phyloP scores from a whole-genome alignment of 164 flowering plant species.

The Piper longum region DNA sequence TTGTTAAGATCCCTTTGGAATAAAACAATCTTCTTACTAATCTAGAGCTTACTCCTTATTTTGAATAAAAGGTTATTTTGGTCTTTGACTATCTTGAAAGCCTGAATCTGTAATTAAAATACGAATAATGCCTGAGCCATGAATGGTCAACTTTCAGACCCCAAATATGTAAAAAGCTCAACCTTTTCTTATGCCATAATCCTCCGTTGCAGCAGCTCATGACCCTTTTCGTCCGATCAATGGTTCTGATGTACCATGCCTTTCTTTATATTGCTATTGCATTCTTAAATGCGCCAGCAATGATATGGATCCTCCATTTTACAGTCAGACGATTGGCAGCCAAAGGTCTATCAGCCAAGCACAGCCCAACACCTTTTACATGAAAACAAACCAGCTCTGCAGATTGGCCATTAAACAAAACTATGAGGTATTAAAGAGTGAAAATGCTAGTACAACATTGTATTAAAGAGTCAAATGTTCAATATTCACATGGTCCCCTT shows the following conservation, averaged over 20 bases:
- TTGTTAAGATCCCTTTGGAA: no score
- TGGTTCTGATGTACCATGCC: neutral
- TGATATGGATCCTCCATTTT: slow-evolving; percentile 2
- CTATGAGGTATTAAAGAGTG: neutral
- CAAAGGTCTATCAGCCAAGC: neutral
- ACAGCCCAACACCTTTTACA: neutral
- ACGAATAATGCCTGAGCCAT: no score
- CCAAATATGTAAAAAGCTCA: no score
- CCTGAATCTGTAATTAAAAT: no score
- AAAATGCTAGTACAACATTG: neutral
- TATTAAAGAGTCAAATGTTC: no score
- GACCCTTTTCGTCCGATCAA: neutral
- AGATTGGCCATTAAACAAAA: neutral
- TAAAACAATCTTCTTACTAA: no score
- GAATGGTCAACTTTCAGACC: no score
- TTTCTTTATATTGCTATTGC: neutral
- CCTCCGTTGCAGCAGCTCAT: neutral
- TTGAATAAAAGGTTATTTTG: no score
- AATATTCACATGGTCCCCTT: no score
- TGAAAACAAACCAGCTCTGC: neutral
- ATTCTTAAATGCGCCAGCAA: neutral
- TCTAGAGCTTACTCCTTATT: no score
- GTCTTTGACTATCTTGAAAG: no score
- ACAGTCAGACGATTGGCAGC: slow-evolving; percentile 1
- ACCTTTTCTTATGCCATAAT: no score